Conservation (phyloP, 768 basidiomycete genomes). For the Hemileccinum rubropunctum region DNA sequence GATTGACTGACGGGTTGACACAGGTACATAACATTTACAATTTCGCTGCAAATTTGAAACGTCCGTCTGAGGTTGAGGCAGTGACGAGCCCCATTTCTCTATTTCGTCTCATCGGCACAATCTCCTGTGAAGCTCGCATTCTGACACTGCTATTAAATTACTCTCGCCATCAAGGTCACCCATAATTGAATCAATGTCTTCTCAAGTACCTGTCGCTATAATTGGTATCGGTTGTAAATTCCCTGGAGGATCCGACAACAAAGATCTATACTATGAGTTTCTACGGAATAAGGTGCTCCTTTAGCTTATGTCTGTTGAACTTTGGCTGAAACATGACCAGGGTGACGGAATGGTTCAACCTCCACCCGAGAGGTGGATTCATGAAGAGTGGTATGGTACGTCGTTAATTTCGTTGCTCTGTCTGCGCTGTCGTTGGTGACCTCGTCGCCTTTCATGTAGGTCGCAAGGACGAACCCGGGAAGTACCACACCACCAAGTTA, state of each 20-base stretch:
- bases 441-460: constrained; percentile 7
- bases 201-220: constrained; percentile 28
- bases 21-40: no score
- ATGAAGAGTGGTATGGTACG: constrained; percentile 33
- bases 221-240: constrained; percentile 34
- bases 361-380: constrained; percentile 28
- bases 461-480: constrained; percentile 31
- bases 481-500: constrained; percentile 26
- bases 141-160: not conserved
- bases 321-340: constrained; percentile 9
- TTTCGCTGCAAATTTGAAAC: no score
- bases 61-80: not conserved
- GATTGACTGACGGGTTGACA: no score
- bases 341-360: constrained; percentile 31
- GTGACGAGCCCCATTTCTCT: not conserved
- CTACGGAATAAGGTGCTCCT: constrained; percentile 26
- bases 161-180: not conserved
- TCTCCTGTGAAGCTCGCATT: no score
- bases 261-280: constrained; percentile 30
- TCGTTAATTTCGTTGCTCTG: not conserved
- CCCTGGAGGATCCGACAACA: constrained; percentile 32
- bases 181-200: constrained; percentile 22
- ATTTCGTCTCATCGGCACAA: no score
- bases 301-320: not conserved
- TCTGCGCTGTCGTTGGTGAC: not conserved